These are phyloP conservation scores for Gaeumannomyces sp. DNA, from an alignment of 2,329 filamentous ascomycete genomes.

Conservation along the genomic window DNA sequence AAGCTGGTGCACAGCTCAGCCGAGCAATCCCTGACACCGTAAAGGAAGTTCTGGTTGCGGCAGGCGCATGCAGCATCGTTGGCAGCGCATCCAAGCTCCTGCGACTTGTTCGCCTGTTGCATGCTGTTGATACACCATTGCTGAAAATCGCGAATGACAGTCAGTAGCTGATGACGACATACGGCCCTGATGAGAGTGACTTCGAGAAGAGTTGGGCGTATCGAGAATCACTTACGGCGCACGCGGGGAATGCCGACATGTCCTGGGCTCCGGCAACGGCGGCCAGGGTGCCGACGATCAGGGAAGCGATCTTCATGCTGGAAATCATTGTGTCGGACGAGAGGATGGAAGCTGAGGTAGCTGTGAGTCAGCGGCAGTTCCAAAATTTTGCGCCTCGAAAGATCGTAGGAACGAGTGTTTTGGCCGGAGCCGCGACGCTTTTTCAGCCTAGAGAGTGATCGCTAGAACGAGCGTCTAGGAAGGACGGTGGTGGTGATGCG, in stretches of 20 bases:
- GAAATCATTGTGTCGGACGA: not conserved
- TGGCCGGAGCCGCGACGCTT: not conserved
- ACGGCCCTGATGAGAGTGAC: not conserved
- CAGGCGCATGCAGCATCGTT: conserved; percentile 41
- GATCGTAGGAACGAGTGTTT: not conserved
- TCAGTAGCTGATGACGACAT: not conserved
- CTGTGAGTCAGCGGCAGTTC: not conserved
- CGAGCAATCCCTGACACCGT: conserved; percentile 47
- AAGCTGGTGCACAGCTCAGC: conserved; percentile 31
- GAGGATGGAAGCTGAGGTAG: not conserved
- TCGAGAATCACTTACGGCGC: conserved; percentile 41
- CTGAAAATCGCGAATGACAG: not conserved
- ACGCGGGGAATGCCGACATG: conserved; percentile 36
- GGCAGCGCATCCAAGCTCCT: conserved; percentile 37
- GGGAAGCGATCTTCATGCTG: conserved; percentile 14
- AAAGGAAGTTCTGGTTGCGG: conserved; percentile 38
- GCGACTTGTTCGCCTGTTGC: conserved; percentile 31
- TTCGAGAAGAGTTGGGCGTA: conserved; percentile 12
- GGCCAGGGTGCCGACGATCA: conserved; percentile 34
- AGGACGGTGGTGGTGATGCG: not conserved
- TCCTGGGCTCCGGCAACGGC: conserved; percentile 36
- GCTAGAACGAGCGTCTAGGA: not conserved
- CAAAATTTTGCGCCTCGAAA: not conserved
- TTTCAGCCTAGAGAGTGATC: not conserved
- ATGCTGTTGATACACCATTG: conserved; percentile 43